Evolutionary conservation across 306 rosid genomes (phyloP), one percentile per base, ranked within the genome.

Genomic region (Bauhinia variegata): DNA sequence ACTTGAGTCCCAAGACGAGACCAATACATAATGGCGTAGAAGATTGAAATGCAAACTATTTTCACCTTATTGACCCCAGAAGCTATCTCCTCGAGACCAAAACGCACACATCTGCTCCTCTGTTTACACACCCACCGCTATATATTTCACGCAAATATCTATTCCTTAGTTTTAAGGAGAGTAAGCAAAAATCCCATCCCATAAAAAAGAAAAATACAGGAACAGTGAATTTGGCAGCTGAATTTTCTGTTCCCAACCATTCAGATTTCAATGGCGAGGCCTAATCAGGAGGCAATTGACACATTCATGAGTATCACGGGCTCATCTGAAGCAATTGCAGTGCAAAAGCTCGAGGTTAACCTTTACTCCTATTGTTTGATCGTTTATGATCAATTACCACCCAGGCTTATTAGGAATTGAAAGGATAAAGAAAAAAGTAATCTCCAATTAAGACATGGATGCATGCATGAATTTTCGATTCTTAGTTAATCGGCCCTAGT

Each of bases 251-350:
- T 72, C 2, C 61, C 57, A 49, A 32, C 67, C 56, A 59, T 33
- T 61, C 44, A 14, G 66, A 66, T 83, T 79, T 80, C 82, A 71
- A 92, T 92, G 97, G 90, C 92, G 74, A 82, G 79, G 73, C 96
- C 92, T 63, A 71, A 79, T 82, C 96, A 84, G 63, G 92, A 87
- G 62, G 85, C 91, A 49, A 81, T 92, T 54, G 96, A 85, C 1
- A 89, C 91, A 7, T 92, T 92, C 76, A 84, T 89, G 50, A 70
- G 80, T 80, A 80, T 92, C 73, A 89, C 98, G 7, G 96, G 96
- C 11, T 80, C 75, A 32, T 63, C 96, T 39, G 84, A 84, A 55
- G 79, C 83, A 23, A 60, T 82, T 65, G 96, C 98, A 42, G 63
- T 78, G 44, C 91, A 86, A 31, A 84, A 66, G 53, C 91, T 92